Conservation (phyloP, 1,139 yeast genomes). For the Diutina scorzettiae region DNA sequence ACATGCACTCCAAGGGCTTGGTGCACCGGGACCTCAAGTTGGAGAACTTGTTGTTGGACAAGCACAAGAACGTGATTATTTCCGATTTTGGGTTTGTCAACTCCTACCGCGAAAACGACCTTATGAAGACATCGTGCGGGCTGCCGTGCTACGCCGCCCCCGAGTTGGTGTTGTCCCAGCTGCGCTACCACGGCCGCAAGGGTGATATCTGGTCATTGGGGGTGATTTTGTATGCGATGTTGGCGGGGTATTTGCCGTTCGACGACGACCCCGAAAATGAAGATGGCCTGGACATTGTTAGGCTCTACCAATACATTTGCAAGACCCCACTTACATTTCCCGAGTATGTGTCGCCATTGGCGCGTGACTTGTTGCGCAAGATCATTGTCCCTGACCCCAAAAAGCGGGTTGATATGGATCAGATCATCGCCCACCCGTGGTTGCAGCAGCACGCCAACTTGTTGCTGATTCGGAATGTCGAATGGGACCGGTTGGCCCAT, state of each 20-base stretch:
- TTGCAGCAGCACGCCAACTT: constrained; percentile 69
- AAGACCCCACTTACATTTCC: constrained; percentile 90
- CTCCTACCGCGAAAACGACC: constrained; percentile 59
- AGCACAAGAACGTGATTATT: constrained; percentile 67
- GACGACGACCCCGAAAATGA: constrained; percentile 97
- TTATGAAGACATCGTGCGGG: constrained; percentile 95
- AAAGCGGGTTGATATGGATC: constrained; percentile 55
- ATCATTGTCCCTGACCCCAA: constrained; percentile 82
- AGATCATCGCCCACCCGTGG: constrained; percentile 81
- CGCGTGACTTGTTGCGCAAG: constrained; percentile 80
- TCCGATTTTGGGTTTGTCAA: constrained; percentile 91
- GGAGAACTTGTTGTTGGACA: constrained; percentile 61
- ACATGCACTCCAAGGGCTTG: constrained; percentile 74
- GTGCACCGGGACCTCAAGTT: constrained; percentile 74
- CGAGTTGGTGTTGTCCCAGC: constrained; percentile 78
- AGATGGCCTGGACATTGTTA: constrained; percentile 88
- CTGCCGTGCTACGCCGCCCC: constrained; percentile 99
- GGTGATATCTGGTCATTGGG: constrained; percentile 98
- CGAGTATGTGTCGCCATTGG: constrained; percentile 81
- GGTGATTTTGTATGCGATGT: constrained; percentile 89
- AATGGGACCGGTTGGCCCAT: constrained; percentile 65
- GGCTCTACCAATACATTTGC: constrained; percentile 83
- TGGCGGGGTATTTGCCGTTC: constrained; percentile 94
- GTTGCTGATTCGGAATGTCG: constrained; percentile 72
- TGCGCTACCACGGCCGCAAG: constrained; percentile 85